Conservation (phyloP, 805 yeast species). For the Spathaspora sp. region DNA sequence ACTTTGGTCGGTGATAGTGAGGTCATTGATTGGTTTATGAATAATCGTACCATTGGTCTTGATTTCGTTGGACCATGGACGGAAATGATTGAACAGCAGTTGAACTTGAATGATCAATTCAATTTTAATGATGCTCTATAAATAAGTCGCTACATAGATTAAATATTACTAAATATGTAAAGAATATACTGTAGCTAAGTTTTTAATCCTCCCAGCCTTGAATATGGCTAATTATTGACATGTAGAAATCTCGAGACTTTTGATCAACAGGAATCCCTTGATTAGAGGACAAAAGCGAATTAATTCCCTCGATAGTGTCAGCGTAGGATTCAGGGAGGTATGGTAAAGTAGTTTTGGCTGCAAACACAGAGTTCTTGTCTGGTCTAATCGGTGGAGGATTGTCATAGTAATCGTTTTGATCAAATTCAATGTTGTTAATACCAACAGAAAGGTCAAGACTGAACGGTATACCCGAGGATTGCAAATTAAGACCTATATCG, state of each 20-base stretch:
- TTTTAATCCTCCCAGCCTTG: conserved; percentile 22
- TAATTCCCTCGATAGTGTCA: conserved; percentile 1
- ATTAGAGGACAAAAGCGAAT: background rate
- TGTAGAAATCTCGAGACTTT: conserved; percentile 1
- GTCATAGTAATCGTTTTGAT: conserved; percentile 1
- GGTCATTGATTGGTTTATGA: conserved; percentile 43
- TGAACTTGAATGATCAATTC: conserved; percentile 32
- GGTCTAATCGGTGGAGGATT: background rate
- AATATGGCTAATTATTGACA: conserved; percentile 18
- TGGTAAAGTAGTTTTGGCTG: conserved; percentile 2
- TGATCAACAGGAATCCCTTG: background rate
- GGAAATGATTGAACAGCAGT: conserved; percentile 70
- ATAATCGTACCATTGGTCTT: conserved; percentile 35
- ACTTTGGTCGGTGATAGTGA: conserved; percentile 33
- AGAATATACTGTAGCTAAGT: background rate
- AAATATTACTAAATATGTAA: background rate
- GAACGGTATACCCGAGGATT: background rate
- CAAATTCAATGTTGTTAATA: conserved; percentile 1
- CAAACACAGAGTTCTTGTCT: background rate
- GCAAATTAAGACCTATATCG: conserved; percentile 17
- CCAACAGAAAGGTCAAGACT: conserved; percentile 3
- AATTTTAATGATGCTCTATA: conserved; percentile 20
- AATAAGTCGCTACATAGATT: background rate
- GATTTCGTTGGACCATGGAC: conserved; percentile 72
- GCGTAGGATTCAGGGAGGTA: conserved; percentile 6